phyloP scores from a whole-genome alignment of 805 yeast genomes.

The Schizosaccharomyces lindneri region DNA sequence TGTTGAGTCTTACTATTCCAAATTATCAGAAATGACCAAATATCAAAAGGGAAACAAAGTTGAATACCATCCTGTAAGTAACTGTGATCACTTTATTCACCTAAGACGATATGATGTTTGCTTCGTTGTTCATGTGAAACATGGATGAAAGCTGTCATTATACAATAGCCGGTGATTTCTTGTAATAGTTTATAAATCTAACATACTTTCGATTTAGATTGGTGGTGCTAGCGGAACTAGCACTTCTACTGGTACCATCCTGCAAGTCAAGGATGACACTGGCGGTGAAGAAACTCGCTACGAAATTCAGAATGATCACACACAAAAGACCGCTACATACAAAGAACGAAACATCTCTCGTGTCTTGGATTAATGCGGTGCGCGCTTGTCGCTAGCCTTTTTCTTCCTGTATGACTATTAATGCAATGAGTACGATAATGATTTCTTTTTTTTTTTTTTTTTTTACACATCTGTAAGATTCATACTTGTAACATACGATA shows the following conservation, averaged over 20 bases:
- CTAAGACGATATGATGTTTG: not conserved
- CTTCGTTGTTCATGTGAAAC: no score
- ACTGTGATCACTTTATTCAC: no score
- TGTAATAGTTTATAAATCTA: no score
- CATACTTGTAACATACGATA: no score
- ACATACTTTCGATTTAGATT: not conserved
- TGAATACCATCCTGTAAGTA: constrained; percentile 1
- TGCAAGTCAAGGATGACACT: not conserved
- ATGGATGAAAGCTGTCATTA: no score
- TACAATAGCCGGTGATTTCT: no score
- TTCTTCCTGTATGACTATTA: no score
- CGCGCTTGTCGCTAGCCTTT: no score
- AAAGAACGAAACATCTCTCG: not conserved
- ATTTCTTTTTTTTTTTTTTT: no score
- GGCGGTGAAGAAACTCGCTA: not conserved
- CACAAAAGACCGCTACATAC: not conserved
- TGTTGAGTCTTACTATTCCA: not conserved
- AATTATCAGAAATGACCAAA: not conserved
- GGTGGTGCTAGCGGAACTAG: not conserved
- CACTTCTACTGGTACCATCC: not conserved
- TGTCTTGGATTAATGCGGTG: not conserved
- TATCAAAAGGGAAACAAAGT: not conserved
- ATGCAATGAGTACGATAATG: no score
- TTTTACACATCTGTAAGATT: no score
- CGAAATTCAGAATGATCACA: not conserved